Percentiles rank a stretch among this genome's conserved stretches.
phyloP scores from a whole-genome alignment of 495 filamentous ascomycete genomes.

The Hyaloscypha finlandica region DNA sequence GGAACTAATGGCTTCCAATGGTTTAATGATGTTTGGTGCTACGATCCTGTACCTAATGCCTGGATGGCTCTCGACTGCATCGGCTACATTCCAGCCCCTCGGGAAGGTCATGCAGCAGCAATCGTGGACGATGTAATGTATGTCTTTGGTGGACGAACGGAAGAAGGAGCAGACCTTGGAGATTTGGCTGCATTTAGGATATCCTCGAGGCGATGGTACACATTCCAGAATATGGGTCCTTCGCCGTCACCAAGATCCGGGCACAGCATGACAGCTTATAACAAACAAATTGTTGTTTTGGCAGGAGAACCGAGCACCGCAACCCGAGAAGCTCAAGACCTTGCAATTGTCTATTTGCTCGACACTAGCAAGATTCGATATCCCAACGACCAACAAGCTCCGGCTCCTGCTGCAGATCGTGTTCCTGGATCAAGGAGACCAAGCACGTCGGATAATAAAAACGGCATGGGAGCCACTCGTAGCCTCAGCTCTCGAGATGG shows the following conservation, averaged over 20 bases:
- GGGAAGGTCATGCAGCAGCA: conserved; percentile 93
- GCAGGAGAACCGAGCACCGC: conserved; percentile 93
- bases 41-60: conserved; percentile 75
- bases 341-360: conserved; percentile 86
- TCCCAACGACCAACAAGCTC: conserved; percentile 72
- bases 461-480: conserved; percentile 34
- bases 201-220: conserved; percentile 90
- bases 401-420: conserved; percentile 40
- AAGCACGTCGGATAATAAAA: conserved; percentile 38
- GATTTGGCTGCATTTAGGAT: conserved; percentile 97
- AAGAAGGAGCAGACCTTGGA: conserved; percentile 87
- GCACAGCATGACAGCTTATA: conserved; percentile 95
- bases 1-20: conserved; percentile 91
- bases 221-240: conserved; percentile 99
- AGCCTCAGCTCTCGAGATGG: conserved; percentile 61
- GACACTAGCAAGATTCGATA: conserved; percentile 97
- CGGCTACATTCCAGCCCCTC: conserved; percentile 89
- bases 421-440: conserved; percentile 40
- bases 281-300: conserved; percentile 87
- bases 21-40: conserved; percentile 99
- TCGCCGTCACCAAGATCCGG: conserved; percentile 92
- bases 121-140: conserved; percentile 98
- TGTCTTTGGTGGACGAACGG: conserved; percentile 95
- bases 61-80: conserved; percentile 95
- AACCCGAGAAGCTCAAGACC: conserved; percentile 73